Percentiles rank a stretch among this genome's conserved stretches.
phyloP scores from a whole-genome alignment of 768 basidiomycete species.

The Melanogaster broomeanus region DNA sequence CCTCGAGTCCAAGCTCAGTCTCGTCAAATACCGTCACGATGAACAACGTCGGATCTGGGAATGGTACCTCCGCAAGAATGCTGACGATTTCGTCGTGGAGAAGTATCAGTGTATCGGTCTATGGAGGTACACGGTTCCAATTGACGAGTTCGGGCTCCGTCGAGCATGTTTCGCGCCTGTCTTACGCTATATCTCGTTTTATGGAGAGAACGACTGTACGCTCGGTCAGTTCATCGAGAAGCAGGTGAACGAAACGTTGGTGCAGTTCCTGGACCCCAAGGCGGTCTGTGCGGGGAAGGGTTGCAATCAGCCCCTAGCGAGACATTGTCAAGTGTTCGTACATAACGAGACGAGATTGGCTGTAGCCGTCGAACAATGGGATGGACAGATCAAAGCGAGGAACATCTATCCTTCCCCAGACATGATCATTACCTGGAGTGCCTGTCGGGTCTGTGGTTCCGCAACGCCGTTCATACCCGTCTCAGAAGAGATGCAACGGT shows the following conservation, averaged over 20 bases:
- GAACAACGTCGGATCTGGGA: conserved; percentile 93
- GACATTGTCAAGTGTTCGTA: conserved; percentile 88
- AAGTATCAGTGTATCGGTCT: conserved; percentile 90
- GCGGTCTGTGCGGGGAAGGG: conserved; percentile 81
- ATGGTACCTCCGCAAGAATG: conserved; percentile 89
- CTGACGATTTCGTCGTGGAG: conserved; percentile 85
- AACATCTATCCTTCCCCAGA: conserved; percentile 64
- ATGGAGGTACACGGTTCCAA: conserved; percentile 79
- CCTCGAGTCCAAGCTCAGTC: conserved; percentile 68
- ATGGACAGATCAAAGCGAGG: conserved; percentile 68
- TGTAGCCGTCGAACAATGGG: conserved; percentile 89
- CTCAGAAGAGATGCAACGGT: conserved; percentile 88
- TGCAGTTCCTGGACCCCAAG: conserved; percentile 70
- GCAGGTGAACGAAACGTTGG: conserved; percentile 65
- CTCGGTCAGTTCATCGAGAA: conserved; percentile 93
- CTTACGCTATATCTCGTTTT: conserved; percentile 79
- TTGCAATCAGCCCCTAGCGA: conserved; percentile 77
- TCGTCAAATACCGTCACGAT: conserved; percentile 77
- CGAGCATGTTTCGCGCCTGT: conserved; percentile 78
- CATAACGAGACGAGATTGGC: conserved; percentile 85
- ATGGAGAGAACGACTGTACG: conserved; percentile 90
- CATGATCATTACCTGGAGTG: conserved; percentile 88
- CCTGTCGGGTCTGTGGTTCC: conserved; percentile 75
- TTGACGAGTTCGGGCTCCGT: conserved; percentile 62
- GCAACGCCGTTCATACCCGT: conserved; percentile 88